A percentile compares a stretch with the other conserved stretches of the same genome.
Conservation (phyloP, 371 early-diverging fungal genomes). For the Mucor circinelloides region DNA sequence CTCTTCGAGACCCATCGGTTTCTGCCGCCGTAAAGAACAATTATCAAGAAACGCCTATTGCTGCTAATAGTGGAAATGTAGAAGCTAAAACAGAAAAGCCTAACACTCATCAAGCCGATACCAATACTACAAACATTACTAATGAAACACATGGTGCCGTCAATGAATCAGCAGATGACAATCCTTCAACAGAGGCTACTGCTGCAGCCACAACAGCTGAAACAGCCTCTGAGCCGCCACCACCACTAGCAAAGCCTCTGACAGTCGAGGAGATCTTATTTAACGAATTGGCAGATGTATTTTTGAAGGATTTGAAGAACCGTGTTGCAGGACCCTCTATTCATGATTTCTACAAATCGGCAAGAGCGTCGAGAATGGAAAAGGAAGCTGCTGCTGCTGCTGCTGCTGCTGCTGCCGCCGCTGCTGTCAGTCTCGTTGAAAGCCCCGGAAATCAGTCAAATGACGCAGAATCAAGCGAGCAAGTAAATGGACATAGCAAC, state of each 20-base stretch:
- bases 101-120: background rate
- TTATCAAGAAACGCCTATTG: background rate
- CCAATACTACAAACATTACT: background rate
- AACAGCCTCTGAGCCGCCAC: no score
- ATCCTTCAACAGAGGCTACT: background rate
- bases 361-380: conserved; percentile 21
- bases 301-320: conserved; percentile 61
- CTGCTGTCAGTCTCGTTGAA: background rate
- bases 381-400: conserved; percentile 4
- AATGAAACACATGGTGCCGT: background rate
- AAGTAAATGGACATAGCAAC: background rate
- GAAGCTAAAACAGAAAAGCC: background rate
- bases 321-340: conserved; percentile 60
- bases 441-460: background rate
- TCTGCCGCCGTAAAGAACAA: background rate
- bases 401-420: background rate
- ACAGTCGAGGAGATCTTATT: conserved; percentile 48
- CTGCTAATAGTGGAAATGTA: background rate
- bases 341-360: conserved; percentile 54
- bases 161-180: background rate
- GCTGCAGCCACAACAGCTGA: background rate
- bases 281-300: conserved; percentile 57
- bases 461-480: background rate
- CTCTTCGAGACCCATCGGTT: conserved; percentile 33
- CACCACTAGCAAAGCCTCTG: conserved; percentile 9